Conservation (phyloP, 2,329 filamentous ascomycete genomes). For the Penicillium sp. region DNA sequence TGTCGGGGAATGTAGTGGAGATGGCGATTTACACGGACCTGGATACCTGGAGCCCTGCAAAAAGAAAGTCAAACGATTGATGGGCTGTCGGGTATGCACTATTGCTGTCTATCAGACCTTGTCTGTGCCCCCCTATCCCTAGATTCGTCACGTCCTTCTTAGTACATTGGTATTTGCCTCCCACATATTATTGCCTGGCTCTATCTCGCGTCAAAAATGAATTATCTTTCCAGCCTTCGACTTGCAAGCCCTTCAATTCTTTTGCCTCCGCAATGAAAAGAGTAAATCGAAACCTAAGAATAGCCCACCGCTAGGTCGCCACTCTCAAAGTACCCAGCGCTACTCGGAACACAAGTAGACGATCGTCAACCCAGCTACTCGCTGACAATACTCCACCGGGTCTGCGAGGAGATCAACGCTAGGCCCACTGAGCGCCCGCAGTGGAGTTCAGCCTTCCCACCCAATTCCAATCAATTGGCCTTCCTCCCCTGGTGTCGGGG, state of each 20-base stretch:
- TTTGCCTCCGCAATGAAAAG: too few species aligned
- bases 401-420: conserved; percentile 21
- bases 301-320: neutral
- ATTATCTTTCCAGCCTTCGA: neutral
- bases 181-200: neutral
- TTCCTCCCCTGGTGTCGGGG: conserved; percentile 3
- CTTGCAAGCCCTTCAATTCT: neutral
- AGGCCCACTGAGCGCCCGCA: conserved; percentile 12
- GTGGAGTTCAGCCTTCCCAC: conserved; percentile 7
- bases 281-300: too few species aligned
- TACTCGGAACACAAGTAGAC: conserved; percentile 1
- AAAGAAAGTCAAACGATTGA: conserved; percentile 4
- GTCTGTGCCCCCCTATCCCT: conserved; percentile 23
- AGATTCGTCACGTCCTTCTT: conserved; percentile 16
- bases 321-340: conserved; percentile 2
- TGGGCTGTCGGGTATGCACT: conserved; percentile 1
- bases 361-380: conserved; percentile 12
- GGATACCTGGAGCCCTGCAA: conserved; percentile 5
- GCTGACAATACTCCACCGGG: conserved; percentile 8
- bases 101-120: conserved; percentile 7
- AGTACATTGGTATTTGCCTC: neutral
- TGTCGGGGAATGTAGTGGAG: conserved; percentile 16
- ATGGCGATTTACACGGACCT: conserved; percentile 1
- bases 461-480: conserved; percentile 8
- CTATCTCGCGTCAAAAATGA: neutral